Evolutionary conservation across 495 filamentous ascomycete genomes (phyloP).

Genomic region (Penicillium daleae): DNA sequence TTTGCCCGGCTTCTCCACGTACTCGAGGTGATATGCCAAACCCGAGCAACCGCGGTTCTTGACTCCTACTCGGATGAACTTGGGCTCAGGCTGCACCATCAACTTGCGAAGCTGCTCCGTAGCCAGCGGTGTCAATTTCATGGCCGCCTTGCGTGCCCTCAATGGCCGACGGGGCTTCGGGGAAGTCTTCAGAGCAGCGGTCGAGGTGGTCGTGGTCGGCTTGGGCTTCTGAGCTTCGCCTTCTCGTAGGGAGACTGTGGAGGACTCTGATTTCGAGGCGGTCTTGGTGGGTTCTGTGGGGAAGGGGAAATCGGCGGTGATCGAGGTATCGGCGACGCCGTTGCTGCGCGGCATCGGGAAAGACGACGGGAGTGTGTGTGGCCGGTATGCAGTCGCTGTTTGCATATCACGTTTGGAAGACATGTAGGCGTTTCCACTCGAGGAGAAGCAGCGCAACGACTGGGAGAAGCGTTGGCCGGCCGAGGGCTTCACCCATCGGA

Average conservation of each 20-base stretch:
- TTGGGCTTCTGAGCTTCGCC: conserved; percentile 65
- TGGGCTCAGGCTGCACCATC: conserved; percentile 80
- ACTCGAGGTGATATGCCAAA: conserved; percentile 92
- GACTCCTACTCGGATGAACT: conserved; percentile 91
- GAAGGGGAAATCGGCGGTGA: conserved; percentile 55
- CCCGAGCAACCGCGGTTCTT: conserved; percentile 96
- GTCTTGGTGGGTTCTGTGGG: conserved; percentile 28
- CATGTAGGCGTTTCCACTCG: conserved; percentile 54
- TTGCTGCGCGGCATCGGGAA: conserved; percentile 69
- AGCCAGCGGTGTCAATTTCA: conserved; percentile 79
- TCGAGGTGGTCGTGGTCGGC: conserved; percentile 24
- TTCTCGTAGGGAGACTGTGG: conserved; percentile 55
- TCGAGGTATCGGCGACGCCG: conserved; percentile 68
- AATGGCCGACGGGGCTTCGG: conserved; percentile 63
- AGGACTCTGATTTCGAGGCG: conserved; percentile 24
- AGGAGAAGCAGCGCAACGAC: conserved; percentile 68
- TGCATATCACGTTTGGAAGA: conserved; percentile 69
- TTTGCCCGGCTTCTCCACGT: conserved; percentile 82
- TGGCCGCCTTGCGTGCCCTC: conserved; percentile 85
- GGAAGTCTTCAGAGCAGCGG: conserved; percentile 34
- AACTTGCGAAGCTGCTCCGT: conserved; percentile 74
- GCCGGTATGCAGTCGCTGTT: conserved; percentile 76
- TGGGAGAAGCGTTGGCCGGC: conserved; percentile 49
- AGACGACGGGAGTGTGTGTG: conserved; percentile 66
- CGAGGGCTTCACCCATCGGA: conserved; percentile 52